Conservation (phyloP, 2,329 filamentous ascomycete species). For the Cladosporium sp. region DNA sequence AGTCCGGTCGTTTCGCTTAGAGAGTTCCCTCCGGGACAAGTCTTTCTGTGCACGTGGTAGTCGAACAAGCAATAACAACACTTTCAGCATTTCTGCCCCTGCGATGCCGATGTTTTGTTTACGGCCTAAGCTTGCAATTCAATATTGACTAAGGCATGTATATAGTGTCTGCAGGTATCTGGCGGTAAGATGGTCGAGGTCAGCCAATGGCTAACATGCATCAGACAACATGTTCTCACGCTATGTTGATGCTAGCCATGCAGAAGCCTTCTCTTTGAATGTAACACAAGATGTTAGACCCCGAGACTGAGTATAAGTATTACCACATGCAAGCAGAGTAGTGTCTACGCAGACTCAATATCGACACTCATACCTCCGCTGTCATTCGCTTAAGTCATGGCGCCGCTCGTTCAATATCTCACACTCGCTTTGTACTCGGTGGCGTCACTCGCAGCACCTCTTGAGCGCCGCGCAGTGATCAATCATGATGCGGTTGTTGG, state of each 20-base stretch:
- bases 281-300: neutral
- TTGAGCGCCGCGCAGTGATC: conserved; percentile 46
- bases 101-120: neutral
- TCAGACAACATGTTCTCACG: neutral
- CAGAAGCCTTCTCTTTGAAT: neutral
- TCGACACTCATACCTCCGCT: neutral
- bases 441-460: conserved; percentile 18
- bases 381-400: conserved; percentile 11
- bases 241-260: neutral
- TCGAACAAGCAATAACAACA: neutral
- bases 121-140: neutral
- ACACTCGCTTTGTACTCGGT: conserved; percentile 18
- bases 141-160: neutral
- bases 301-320: neutral
- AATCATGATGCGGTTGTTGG: conserved; percentile 52
- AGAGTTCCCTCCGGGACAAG: neutral
- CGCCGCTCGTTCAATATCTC: conserved; percentile 17
- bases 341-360: neutral
- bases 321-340: neutral
- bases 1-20: neutral
- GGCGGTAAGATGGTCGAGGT: neutral
- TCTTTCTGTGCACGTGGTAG: conserved; percentile 4
- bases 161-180: neutral
- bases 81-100: neutral
- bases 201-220: neutral